Base-by-base conservation (phyloP, 768 basidiomycete genomes). In the Epithele typhae region DNA sequence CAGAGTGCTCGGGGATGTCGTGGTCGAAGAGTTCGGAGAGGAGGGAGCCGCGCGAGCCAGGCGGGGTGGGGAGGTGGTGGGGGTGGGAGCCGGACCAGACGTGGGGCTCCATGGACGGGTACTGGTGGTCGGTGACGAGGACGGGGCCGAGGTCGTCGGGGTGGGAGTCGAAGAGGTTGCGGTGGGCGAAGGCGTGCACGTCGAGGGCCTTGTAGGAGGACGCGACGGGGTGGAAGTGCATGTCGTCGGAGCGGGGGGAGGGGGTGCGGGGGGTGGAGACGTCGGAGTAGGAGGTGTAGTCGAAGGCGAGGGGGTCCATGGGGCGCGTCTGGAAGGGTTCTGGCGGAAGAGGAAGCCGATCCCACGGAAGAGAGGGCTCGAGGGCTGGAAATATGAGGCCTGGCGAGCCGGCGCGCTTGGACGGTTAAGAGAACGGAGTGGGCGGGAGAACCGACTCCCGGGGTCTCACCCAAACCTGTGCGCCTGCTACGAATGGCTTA, bases 11-110 rank as follows among this genome's bases (percentile, higher is more conserved):
- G 24, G 74, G 60, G 36, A 72, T 54, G 54, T 83, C 76, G 40
- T 70, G 68, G 45, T 87, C 82, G 66, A 87, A 87, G 45, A 89
- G 74, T 64, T 88, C 86, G 47, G 79, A 75, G 34, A 88, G 76
- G 27, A 87, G 74, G 0, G 83, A 81, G 53, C 69, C 74, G 22
- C 75, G 68, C 1, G 71, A 71, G 39, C 58, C 54, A 57, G 60
- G 66, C 48, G 60, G 67, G 56, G 60, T 62, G 50, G 62, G 61
- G 43, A 59, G 61, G 48, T 60, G 59, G 34, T 52, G 46, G 47
- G 58, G 73, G 61, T 72, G 73, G 15, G 58, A 58, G 32, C 61
- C 63, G 55, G 51, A 53, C 56, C 57, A 59, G 52, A 57, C 53
- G 43, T 56, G 54, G 34, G 54, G 45, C 35, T 60, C 58, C 49